Conservation (phyloP, 2,329 filamentous ascomycete species). For the Chaetomium strumarium region DNA sequence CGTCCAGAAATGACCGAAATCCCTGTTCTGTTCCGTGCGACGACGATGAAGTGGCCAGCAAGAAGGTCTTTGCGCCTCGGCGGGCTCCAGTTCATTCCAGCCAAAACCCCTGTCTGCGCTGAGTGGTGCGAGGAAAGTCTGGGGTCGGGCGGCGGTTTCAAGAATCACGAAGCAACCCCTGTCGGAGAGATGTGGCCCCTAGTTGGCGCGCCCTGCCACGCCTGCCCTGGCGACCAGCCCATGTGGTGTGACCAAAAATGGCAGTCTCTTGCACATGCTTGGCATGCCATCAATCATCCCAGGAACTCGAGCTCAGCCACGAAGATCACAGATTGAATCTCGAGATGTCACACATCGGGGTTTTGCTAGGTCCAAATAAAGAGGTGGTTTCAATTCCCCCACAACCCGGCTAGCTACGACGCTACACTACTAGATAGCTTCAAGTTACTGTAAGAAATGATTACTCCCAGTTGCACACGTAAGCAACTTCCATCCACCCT, state of each 20-base stretch:
- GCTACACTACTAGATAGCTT: no score
- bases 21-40: background rate
- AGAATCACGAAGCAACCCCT: constrained; percentile 23
- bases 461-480: no score
- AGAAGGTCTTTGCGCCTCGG: constrained; percentile 8
- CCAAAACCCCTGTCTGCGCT: constrained; percentile 16
- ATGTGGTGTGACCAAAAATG: constrained; percentile 2
- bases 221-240: background rate
- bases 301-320: constrained; percentile 1
- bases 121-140: constrained; percentile 20
- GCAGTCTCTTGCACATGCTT: background rate
- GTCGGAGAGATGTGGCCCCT: constrained; percentile 18
- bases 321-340: background rate
- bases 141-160: constrained; percentile 22
- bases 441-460: no score
- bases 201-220: constrained; percentile 12
- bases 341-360: constrained; percentile 4
- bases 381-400: background rate
- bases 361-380: background rate
- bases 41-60: constrained; percentile 2
- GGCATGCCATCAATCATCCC: constrained; percentile 1
- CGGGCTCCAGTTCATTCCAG: constrained; percentile 14
- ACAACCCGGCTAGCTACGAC: no score
- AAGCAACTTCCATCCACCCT: no score
- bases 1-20: constrained; percentile 4